Evolutionary conservation across 2,329 filamentous ascomycete genomes (phyloP), one percentile per base, ranked within the genome.

Genomic region (Fusarium proliferatum): DNA sequence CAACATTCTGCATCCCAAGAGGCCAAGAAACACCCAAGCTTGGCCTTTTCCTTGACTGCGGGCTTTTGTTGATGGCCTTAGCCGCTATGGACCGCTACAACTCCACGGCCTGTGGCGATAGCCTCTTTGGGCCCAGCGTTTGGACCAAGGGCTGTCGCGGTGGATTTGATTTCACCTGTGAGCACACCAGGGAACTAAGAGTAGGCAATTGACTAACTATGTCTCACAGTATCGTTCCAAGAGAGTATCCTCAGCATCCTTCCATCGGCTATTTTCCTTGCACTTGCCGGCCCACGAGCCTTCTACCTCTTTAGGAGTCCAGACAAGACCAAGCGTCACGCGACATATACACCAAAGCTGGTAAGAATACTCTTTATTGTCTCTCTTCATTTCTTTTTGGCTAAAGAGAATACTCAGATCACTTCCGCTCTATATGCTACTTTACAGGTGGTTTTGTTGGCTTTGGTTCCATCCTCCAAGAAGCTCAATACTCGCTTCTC

Each of bases 141-240:
- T 76, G 70, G 75, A 61, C 71, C 7, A 61, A 79, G 28, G 78
- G 73, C 23, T 81, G 79, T 71, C 78, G 79, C 17, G 79, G 78
- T 9, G 79, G 79, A 4, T 81, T 81, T 19, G 79, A 81, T 49
- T 80, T 81, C 52, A 80, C 79, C n/a, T 55, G 79, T 80, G 57
- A 55, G 75, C 26, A 36, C 16, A 43, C 4, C 4, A 48, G 9
- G 21, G 11, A 42, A 55, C 21, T 39, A 11, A 19, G 6, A 6
- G 15, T 8, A 3, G 10, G 21, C 10, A 3, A 21, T 33, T 21
- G 38, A 9, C 72, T 79, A 30, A 78, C 38, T 6, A 3, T 6
- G 43, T n/a, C 19, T 1, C 12, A 81, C 12, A 81, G 79, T 81
- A n/a, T 61, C 77, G 0, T 81, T 81, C 21, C 70, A 81, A 53